These are phyloP conservation scores for Nissolia schottii DNA, from an alignment of 306 rosid genomes.

Conservation along the genomic window DNA sequence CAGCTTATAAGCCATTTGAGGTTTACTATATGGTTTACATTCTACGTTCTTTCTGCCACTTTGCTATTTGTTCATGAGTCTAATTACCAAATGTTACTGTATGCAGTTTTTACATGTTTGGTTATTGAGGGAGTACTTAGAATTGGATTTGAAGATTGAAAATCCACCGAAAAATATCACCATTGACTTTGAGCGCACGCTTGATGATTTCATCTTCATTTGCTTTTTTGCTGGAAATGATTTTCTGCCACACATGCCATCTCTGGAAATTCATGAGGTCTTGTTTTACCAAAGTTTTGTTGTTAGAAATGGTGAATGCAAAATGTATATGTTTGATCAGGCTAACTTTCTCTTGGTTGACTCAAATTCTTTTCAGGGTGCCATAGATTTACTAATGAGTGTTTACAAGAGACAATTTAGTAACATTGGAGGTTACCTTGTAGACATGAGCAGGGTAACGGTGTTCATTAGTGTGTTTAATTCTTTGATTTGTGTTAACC, in stretches of 20 bases:
- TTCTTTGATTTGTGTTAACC: background rate
- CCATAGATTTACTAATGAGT: conserved; percentile 42
- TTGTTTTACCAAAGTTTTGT: background rate
- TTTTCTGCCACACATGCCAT: conserved; percentile 59
- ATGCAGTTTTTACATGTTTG: conserved; percentile 54
- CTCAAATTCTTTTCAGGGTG: conserved; percentile 21
- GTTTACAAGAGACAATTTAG: conserved; percentile 46
- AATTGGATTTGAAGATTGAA: conserved; percentile 40
- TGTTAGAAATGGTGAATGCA: background rate
- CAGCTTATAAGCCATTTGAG: conserved; percentile 30
- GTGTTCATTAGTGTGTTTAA: background rate
- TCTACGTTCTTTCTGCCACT: background rate
- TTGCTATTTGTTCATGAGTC: background rate
- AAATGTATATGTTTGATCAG: background rate
- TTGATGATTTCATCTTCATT: conserved; percentile 60
- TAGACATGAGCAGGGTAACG: conserved; percentile 46
- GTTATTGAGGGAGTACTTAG: conserved; percentile 57
- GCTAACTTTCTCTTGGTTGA: background rate
- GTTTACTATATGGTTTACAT: conserved; percentile 17
- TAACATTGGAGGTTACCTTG: conserved; percentile 50
- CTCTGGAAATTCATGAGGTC: conserved; percentile 49
- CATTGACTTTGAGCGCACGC: conserved; percentile 43
- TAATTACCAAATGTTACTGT: background rate
- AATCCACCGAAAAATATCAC: conserved; percentile 30
- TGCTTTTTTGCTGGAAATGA: conserved; percentile 61